Conservation (phyloP, 2,329 filamentous ascomycete species). For the Sporothrix pallida region DNA sequence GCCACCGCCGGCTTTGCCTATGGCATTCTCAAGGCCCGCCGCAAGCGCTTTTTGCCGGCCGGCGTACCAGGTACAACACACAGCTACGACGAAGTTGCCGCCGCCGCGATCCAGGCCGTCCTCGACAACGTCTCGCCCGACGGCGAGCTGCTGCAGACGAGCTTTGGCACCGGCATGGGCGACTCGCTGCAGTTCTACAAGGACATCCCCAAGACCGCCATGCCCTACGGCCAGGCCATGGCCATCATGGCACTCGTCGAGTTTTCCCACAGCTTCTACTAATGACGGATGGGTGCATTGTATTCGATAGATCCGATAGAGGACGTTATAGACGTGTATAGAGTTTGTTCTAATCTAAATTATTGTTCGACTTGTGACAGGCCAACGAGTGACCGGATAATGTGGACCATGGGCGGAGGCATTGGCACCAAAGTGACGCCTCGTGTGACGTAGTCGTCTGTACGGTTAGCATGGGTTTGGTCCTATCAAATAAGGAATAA, state of each 20-base stretch:
- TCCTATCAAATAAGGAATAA: too few relatives aligned
- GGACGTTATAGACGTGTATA: too few relatives aligned
- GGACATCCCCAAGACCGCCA: conserved; percentile 75
- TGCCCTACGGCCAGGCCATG: conserved; percentile 87
- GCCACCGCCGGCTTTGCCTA: conserved; percentile 83
- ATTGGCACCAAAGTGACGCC: too few relatives aligned
- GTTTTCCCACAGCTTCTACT: conserved; percentile 48
- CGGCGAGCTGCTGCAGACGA: conserved; percentile 75
- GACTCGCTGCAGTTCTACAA: conserved; percentile 75
- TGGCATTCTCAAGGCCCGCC: conserved; percentile 74
- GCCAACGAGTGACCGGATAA: too few relatives aligned
- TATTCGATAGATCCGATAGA: too few relatives aligned
- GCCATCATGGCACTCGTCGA: conserved; percentile 82
- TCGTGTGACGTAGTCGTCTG: too few relatives aligned
- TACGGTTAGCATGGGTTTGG: too few relatives aligned
- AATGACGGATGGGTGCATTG: too few relatives aligned
- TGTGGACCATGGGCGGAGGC: too few relatives aligned
- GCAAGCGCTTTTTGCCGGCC: conserved; percentile 72
- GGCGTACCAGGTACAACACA: too few relatives aligned
- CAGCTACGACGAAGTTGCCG: conserved; percentile 66
- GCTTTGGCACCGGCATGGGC: conserved; percentile 82
- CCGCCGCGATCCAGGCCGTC: conserved; percentile 71
- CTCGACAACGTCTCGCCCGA: conserved; percentile 67
- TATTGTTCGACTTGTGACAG: too few relatives aligned
- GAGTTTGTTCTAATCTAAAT: too few relatives aligned